Evolutionary conservation across 352 stramenopile species (phyloP).

Genomic region (Achlya hypogyna): DNA sequence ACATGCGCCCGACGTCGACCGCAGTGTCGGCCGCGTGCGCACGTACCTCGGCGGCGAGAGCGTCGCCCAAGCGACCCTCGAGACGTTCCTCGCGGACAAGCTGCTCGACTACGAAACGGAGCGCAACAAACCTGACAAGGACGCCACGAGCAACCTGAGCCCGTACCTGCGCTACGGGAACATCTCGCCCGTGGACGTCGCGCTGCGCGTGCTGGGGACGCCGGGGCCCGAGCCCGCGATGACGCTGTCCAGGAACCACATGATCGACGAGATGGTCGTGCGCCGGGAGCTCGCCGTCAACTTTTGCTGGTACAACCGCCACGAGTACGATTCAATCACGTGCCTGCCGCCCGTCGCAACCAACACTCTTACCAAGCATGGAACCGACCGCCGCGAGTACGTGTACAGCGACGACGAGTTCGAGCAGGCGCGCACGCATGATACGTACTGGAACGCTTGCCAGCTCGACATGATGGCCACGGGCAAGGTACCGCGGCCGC

Average conservation of each 20-base stretch:
- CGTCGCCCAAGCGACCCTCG: conserved; percentile 49
- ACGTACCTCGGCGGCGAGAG: conserved; percentile 61
- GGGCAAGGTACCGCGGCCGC: conserved; percentile 86
- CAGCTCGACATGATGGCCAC: conserved; percentile 91
- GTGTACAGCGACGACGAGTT: conserved; percentile 89
- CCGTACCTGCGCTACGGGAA: conserved; percentile 92
- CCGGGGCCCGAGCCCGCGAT: not conserved
- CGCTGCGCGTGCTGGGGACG: conserved; percentile 21
- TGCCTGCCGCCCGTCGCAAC: conserved; percentile 86
- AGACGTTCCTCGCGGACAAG: conserved; percentile 83
- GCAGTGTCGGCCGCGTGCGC: conserved; percentile 40
- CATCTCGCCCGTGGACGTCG: conserved; percentile 53
- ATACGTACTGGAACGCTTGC: conserved; percentile 98
- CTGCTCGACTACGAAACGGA: conserved; percentile 51
- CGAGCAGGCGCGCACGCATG: conserved; percentile 87
- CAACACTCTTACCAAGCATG: conserved; percentile 87
- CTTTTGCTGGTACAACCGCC: conserved; percentile 91
- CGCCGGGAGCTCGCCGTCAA: conserved; percentile 96
- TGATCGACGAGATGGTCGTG: conserved; percentile 96
- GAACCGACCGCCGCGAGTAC: conserved; percentile 69
- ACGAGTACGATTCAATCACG: conserved; percentile 89
- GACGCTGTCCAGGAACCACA: conserved; percentile 44
- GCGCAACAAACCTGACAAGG: conserved; percentile 93
- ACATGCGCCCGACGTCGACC: conserved; percentile 48
- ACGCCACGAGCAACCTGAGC: conserved; percentile 86